Base-by-base conservation (phyloP, 139 green algal species). In the Micractinium conductrix region DNA sequence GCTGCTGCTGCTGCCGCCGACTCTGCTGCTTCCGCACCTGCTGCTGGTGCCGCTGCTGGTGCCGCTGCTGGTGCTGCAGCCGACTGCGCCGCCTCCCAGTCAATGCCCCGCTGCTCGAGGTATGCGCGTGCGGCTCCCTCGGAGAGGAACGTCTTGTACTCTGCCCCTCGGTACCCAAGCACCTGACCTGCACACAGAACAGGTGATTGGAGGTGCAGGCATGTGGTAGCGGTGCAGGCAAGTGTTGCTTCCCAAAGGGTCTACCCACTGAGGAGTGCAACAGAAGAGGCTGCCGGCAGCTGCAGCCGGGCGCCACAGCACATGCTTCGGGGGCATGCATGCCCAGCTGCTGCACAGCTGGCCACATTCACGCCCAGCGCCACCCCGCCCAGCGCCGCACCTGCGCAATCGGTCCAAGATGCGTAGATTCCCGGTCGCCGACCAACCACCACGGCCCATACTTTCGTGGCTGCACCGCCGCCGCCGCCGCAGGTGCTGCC, bases 141-240 rank as follows among this genome's bases (percentile, higher is more conserved):
- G 33, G 73, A 35, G 44, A 45, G 30, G 45, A 79, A 79, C 12
- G 73, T 30, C 73, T 79, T 79, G 73, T 79, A 79, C 73, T 79
- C 73, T 44, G 42, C 45, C 1, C 73, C 45, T 17, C 30, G 30
- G 73, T 67, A 79, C 2, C 73, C 73, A 30, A 79, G 45, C 28
- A 79, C 73, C 33, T 79, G 73, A n/a, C 73, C 73, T 79, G 73
- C 73, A 79, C 30, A n/a, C n/a, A n/a, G n/a, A n/a, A n/a, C n/a
- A n/a, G n/a, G n/a, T n/a, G n/a, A n/a, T n/a, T n/a, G n/a, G n/a
- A n/a, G n/a, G n/a, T n/a, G n/a, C n/a, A n/a, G n/a, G n/a, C n/a
- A n/a, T n/a, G n/a, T n/a, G n/a, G n/a, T n/a, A n/a, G n/a, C n/a
- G n/a, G n/a, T n/a, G n/a, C 55, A 58, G 12, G 14, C 19, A 37